Base-by-base conservation (phyloP, 2,329 filamentous ascomycete species). In the Penicillium palitans region DNA sequence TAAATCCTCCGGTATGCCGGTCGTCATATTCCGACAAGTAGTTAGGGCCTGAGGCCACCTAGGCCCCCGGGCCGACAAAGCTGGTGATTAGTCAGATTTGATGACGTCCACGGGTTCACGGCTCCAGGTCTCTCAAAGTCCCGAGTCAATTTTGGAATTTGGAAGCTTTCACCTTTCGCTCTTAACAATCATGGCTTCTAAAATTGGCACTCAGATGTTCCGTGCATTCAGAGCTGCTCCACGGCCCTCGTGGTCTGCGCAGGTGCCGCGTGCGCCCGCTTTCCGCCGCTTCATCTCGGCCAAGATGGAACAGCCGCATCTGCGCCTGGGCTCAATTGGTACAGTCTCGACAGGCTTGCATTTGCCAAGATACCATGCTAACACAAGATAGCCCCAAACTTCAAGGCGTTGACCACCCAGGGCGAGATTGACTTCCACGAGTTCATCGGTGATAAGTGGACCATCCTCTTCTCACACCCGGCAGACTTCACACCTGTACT, bases 401-500 rank as follows among this genome's bases (percentile, higher is more conserved):
- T 89, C 79, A 77, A 87, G 69, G 86, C 87, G 58, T 79, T 87
- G 70, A 89, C 87, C 61, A 89, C 86, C 58, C 76, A 81, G 62
- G 86, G 86, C 60, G 79, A 82, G 57, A 88, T 88, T 68, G 82
- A 89, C 75, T 89, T 89, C 80, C 86, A 89, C 76, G 77, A 88
- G 70, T 89, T 85, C 78, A 87, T 89, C 64, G 86, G 84, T 69
- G 80, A 87, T 77, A 85, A 81, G 65, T 89, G 86, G 85, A 83
- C 86, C 59, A 80, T 89, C 61, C 81, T 89, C 62, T 89, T 89
- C 80, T 88, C 85, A 42, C 86, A 89, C 76, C 86, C 86, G 17
- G 87, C 78, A 55, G 93, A 96, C 79, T 96, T 90, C 83, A 96
- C 93, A 2, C 93, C 93, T 55, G 93, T 96, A 60, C 19, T n/a